A percentile compares a stretch with the other conserved stretches of the same genome.
These are phyloP conservation scores for Lecanicillium sp. DNA, from an alignment of 2,329 filamentous ascomycete genomes.

Conservation along the genomic window DNA sequence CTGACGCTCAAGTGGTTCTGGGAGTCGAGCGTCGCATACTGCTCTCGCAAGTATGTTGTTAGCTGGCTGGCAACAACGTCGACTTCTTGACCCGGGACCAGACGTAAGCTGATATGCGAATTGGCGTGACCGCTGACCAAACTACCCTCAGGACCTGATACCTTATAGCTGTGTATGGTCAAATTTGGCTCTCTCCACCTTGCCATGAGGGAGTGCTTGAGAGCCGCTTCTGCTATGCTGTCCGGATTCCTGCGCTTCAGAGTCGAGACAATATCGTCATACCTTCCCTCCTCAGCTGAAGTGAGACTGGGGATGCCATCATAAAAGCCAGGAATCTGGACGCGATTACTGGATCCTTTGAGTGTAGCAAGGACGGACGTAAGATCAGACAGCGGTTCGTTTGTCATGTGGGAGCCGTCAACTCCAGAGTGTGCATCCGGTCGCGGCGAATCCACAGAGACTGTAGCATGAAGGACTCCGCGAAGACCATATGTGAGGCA, in stretches of 20 bases:
- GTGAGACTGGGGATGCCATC: conserved; percentile 73
- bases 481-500: conserved; percentile 92
- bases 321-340: conserved; percentile 85
- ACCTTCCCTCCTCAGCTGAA: conserved; percentile 68
- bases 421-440: conserved; percentile 94
- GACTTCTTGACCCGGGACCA: conserved; percentile 90
- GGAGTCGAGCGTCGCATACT: conserved; percentile 69
- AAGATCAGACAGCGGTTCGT: conserved; percentile 88
- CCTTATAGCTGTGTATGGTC: conserved; percentile 88
- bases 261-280: conserved; percentile 74
- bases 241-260: conserved; percentile 65
- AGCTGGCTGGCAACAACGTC: conserved; percentile 65
- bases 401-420: conserved; percentile 84
- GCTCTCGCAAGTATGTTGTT: conserved; percentile 55
- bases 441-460: conserved; percentile 77
- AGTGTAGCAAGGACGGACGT: conserved; percentile 75
- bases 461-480: conserved; percentile 86
- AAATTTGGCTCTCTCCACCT: conserved; percentile 93
- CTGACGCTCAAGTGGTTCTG: conserved; percentile 74
- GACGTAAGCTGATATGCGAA: conserved; percentile 79
- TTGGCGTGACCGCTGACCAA: conserved; percentile 86
- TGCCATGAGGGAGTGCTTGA: conserved; percentile 82
- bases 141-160: conserved; percentile 84
- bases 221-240: conserved; percentile 50
- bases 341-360: conserved; percentile 70